phyloP scores from a whole-genome alignment of 2,329 filamentous ascomycete genomes.

The Fusarium gaditjirri region DNA sequence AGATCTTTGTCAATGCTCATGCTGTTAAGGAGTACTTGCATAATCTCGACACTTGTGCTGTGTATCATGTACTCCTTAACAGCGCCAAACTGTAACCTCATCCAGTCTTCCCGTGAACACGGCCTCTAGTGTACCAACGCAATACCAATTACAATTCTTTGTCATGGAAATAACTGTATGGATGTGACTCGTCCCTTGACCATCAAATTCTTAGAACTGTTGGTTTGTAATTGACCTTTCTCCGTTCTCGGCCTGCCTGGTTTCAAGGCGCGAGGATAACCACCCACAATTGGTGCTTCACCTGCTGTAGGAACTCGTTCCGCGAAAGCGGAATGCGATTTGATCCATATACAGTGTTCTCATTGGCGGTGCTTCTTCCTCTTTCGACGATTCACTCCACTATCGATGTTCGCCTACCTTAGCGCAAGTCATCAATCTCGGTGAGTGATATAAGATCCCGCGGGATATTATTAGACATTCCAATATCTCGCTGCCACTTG shows the following conservation, averaged over 20 bases:
- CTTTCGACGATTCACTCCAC: fast-evolving
- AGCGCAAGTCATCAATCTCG: not conserved
- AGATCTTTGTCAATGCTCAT: no score
- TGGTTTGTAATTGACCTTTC: not conserved
- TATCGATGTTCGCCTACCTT: not conserved
- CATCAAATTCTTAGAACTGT: fast-evolving
- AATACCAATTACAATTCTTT: fast-evolving
- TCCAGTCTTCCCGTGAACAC: fast-evolving
- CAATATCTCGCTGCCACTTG: fast-evolving
- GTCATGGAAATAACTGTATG: fast-evolving
- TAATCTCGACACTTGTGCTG: fast-evolving
- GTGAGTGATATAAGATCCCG: not conserved
- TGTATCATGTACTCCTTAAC: not conserved
- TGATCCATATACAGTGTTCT: fast-evolving
- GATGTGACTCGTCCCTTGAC: fast-evolving
- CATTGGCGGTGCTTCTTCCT: not conserved
- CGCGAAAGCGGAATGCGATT: not conserved
- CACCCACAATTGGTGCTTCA: not conserved
- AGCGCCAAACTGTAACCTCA: fast-evolving
- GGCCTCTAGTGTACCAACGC: not conserved
- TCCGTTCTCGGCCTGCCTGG: not conserved
- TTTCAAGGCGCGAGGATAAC: not conserved
- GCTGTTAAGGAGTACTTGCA: no score
- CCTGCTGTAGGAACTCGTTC: not conserved
- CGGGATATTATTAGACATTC: fast-evolving